Percentiles rank a stretch among this genome's conserved stretches.
Evolutionary conservation across 2,329 filamentous ascomycete species (phyloP).

Genomic region (Dissoconium aciculare): DNA sequence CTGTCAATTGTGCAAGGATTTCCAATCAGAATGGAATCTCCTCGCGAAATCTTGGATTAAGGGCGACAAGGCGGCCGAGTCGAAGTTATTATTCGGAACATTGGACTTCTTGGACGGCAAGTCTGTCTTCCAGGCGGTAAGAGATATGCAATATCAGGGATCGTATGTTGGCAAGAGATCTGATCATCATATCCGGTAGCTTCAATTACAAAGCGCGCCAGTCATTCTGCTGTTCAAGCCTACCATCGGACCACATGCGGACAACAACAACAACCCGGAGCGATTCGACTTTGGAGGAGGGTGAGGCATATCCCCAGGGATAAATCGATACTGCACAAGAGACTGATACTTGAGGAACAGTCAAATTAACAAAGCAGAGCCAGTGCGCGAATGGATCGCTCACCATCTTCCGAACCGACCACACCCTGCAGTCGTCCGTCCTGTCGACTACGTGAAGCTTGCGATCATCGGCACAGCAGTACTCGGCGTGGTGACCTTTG

Average conservation of each 20-base stretch:
- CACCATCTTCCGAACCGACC: slow-evolving; percentile 63
- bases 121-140: slow-evolving; percentile 71
- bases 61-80: slow-evolving; percentile 61
- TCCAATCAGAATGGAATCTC: slow-evolving; percentile 88
- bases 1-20: slow-evolving; percentile 74
- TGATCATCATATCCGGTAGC: slow-evolving; percentile 37
- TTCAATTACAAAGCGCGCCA: slow-evolving; percentile 86
- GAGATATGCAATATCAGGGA: not conserved
- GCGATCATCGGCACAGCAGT: slow-evolving; percentile 51
- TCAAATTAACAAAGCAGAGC: slow-evolving; percentile 45
- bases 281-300: slow-evolving; percentile 75
- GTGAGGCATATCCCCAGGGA: slow-evolving; percentile 35
- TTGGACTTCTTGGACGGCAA: slow-evolving; percentile 80
- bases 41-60: slow-evolving; percentile 74
- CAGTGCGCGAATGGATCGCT: slow-evolving; percentile 62
- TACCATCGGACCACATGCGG: slow-evolving; percentile 63
- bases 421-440: slow-evolving; percentile 63
- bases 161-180: slow-evolving; percentile 3
- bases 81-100: slow-evolving; percentile 62
- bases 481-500: slow-evolving; percentile 52
- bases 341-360: not conserved
- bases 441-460: slow-evolving; percentile 74
- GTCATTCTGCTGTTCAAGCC: slow-evolving; percentile 79
- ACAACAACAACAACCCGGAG: slow-evolving; percentile 45
- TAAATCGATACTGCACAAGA: slow-evolving; percentile 2